Percentiles rank a stretch among this genome's conserved stretches.
These are phyloP conservation scores for Metahyphopichia silvanorum DNA, from an alignment of 805 yeast genomes.

Conservation along the genomic window DNA sequence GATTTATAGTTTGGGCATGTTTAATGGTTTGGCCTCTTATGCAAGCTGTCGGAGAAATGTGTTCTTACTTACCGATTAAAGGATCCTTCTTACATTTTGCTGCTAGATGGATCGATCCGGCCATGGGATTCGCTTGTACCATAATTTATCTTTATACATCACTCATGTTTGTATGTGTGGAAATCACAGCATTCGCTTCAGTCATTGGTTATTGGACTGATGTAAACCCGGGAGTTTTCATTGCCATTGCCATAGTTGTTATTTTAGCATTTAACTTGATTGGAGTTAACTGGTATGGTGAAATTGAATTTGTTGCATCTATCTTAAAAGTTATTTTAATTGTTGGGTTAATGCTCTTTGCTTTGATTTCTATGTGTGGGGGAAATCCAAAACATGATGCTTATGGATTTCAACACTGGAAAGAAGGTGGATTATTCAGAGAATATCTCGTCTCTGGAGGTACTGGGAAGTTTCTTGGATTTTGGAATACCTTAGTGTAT, in stretches of 20 bases:
- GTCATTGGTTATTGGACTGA: constrained; percentile 29
- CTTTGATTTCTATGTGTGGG: constrained; percentile 35
- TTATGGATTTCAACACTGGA: constrained; percentile 35
- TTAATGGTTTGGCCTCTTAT: constrained; percentile 33
- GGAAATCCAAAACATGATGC: constrained; percentile 34
- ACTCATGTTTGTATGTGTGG: constrained; percentile 31
- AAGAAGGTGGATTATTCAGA: constrained; percentile 28
- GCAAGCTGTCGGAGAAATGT: constrained; percentile 38
- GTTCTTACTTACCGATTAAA: constrained; percentile 32
- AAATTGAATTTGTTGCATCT: constrained; percentile 37
- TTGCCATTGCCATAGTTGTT: constrained; percentile 24
- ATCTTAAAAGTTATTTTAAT: constrained; percentile 30
- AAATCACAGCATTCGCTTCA: constrained; percentile 29
- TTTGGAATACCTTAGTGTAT: constrained; percentile 29
- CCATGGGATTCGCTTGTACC: constrained; percentile 32
- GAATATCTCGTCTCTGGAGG: constrained; percentile 22
- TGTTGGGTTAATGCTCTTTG: constrained; percentile 31
- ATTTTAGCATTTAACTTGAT: constrained; percentile 26
- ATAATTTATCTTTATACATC: constrained; percentile 31
- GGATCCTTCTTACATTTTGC: constrained; percentile 33
- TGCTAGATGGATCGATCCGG: constrained; percentile 35
- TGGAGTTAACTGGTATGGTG: constrained; percentile 39
- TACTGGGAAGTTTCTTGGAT: constrained; percentile 33
- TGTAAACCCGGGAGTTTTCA: constrained; percentile 29
- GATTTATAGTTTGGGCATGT: constrained; percentile 26